Evolutionary conservation across 768 basidiomycete species (phyloP).

Genomic region (Lactifluus hygrophoroides): DNA sequence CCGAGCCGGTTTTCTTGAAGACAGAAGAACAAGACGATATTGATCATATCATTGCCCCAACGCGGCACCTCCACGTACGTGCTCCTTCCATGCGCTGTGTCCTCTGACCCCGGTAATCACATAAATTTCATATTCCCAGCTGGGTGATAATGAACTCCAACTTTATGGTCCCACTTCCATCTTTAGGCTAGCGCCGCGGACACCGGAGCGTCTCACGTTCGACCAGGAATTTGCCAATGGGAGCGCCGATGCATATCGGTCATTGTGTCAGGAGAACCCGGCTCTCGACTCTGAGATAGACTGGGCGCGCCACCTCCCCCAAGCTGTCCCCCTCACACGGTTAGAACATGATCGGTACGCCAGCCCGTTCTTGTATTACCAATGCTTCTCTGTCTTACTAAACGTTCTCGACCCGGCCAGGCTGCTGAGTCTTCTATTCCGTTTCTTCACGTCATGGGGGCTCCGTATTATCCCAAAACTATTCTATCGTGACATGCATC

Average conservation of each 20-base stretch:
- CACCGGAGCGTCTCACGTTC: conserved; percentile 5
- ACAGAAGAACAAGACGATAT: conserved; percentile 17
- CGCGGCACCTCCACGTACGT: conserved; percentile 9
- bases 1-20: conserved; percentile 8
- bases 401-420: conserved; percentile 16
- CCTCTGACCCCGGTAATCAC: conserved; percentile 19
- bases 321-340: conserved; percentile 25
- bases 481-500: conserved; percentile 37
- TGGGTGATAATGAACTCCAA: conserved; percentile 25
- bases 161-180: conserved; percentile 28
- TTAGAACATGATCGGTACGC: conserved; percentile 26
- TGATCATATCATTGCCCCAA: conserved; percentile 11
- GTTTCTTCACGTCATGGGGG: conserved; percentile 34
- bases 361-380: background rate
- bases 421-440: conserved; percentile 33
- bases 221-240: conserved; percentile 2
- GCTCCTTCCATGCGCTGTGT: conserved; percentile 13
- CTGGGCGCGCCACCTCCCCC: conserved; percentile 27
- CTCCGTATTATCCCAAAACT: conserved; percentile 34
- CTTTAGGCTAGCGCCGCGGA: conserved; percentile 25
- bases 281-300: conserved; percentile 21
- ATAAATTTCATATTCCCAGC: conserved; percentile 10
- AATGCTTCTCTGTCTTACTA: background rate
- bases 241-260: background rate
- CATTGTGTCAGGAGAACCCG: background rate